Evolutionary conservation across 2,329 filamentous ascomycete species (phyloP), one percentile per base, ranked within the genome.

Genomic region (Samsoniella hepiali): DNA sequence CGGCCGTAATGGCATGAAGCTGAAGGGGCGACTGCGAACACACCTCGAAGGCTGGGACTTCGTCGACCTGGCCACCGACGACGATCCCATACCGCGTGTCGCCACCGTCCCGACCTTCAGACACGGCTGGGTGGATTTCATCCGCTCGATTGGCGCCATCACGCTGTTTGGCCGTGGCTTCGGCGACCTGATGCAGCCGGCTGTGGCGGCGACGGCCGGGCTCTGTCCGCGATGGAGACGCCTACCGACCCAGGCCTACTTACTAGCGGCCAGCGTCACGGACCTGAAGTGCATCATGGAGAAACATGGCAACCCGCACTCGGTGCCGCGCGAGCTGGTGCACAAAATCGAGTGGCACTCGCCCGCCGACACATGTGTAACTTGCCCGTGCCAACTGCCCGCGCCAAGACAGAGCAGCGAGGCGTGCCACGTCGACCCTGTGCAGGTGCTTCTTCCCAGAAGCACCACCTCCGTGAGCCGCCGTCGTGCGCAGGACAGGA

Each of bases 11-110:
- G 69, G 66, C 5, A 15, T 62, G 2, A 64, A 63, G 0, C 22
- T 64, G 22, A 65, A 22, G 11, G 8, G 36, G 13, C 62, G 63
- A 29, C 54, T 63, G 9, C 63, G 67, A n/a, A 64, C 62, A 17
- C 56, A 69, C 31, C 67, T 73, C 22, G 70, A 72, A 44, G 72
- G 70, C 3, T 73, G 70, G 70, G 70, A 72, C 53, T 73, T 73
- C 57, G 61, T 58, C 1, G 70, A 73, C 17, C 17, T 73, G 2
- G 68, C 67, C 1, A 67, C 51, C 9, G 47, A 47, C 8, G 29
- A 58, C 10, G 67, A 69, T 49, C 63, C 66, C 3, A 45, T 66
- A 11, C 67, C 70, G 4, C 67, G 68, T 8, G 63, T 71, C 13
- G 64, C 69, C 15, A 65, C 55, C n/a, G n/a, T 69, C 7, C 49